Base-by-base conservation (phyloP, 129 eudicot species). In the Glebionis coronaria region DNA sequence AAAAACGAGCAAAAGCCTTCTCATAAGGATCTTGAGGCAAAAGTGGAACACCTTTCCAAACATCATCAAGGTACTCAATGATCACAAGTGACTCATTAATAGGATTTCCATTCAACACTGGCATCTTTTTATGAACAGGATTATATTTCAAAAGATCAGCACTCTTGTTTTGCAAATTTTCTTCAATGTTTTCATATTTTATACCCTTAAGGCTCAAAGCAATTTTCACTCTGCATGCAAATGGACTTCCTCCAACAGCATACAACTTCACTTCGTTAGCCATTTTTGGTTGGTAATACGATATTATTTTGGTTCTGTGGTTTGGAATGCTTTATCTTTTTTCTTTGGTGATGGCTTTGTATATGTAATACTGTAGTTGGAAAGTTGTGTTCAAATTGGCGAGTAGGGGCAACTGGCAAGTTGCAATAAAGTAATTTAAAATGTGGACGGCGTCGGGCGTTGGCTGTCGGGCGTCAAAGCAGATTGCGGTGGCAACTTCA, bases 11-110 rank as follows among this genome's bases (percentile, higher is more conserved):
- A 25, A 23, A 18, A 47, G 82, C 79, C 8, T 40, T 72, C 13
- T 67, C 75, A 49, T 60, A 44, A n/a, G 78, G 66, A 29, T 67
- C 58, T 2, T 18, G 59, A 10, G 82, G 78, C 9, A 78, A 25
- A 20, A 78, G 56, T 14, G 70, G 56, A 12, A 25, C 29, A 5
- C 73, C 78, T 20, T 78, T 45, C 71, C 76, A 77, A 13, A 25
- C 27, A n/a, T 77, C 76, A 51, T 76, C 76, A 14, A 76, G 69
- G 60, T 76, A 76, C 38, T 76, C 81, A n/a, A 76, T 29, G 3
- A 77, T 73, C 40, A 67, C 61, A 13, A 28, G 52, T 1, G 83
- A 79, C 11, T 79, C 83, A 10, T 54, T 13, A 21, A 74, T 46
- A 13, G 80, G 67, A 2, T 73, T 68, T 12, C 76, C 72, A 8